Base-by-base conservation (phyloP, 169 alveolate species). In the Plasmodium berghei region DNA sequence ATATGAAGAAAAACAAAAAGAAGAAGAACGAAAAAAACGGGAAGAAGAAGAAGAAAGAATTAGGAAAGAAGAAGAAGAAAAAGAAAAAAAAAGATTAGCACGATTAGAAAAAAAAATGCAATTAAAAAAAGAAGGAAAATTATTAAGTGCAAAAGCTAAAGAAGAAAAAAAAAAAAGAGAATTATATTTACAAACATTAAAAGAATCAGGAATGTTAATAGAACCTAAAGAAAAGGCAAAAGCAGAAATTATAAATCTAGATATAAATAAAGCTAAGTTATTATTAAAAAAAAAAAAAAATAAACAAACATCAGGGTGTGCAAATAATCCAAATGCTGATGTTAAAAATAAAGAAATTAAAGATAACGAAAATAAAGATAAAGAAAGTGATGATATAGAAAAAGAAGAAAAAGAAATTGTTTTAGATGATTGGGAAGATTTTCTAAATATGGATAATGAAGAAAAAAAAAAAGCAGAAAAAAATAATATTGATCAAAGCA, bases 81-180 rank as follows among this genome's bases (percentile, higher is more conserved):
- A 90, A 69, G 97, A 95, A 77, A 94, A 85, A 72, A 91, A 91
- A 88, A 88, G 95, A 48, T 90, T 92, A 63, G 96, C 93, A 54
- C 72, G 95, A 61, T 93, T 93, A 89, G 97, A 95, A 64, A 94
- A 93, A 64, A 89, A 95, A 54, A 96, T 94, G 63, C 95, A 95
- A 40, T 73, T 85, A 71, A 95, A 94, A 92, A 93, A 91, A 58
- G 96, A 95, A n/a, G 97, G 97, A 6, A 95, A 95, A 72, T 94
- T 93, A 52, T 42, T 94, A 18, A 92, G 96, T 46, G 92, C 95
- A 8, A 95, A 94, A 86, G 97, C 95, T 5, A 94, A 92, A 45
- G 92, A 88, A 75, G 96, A 93, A 28, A 94, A 92, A 26, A 94
- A 92, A 66, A 94, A 80, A 85, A 95, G 92, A 87, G 94, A 93